A percentile compares a stretch with the other conserved stretches of the same genome.
Evolutionary conservation across 352 stramenopile species (phyloP).

Genomic region (Globisporangium cylindrosporum): DNA sequence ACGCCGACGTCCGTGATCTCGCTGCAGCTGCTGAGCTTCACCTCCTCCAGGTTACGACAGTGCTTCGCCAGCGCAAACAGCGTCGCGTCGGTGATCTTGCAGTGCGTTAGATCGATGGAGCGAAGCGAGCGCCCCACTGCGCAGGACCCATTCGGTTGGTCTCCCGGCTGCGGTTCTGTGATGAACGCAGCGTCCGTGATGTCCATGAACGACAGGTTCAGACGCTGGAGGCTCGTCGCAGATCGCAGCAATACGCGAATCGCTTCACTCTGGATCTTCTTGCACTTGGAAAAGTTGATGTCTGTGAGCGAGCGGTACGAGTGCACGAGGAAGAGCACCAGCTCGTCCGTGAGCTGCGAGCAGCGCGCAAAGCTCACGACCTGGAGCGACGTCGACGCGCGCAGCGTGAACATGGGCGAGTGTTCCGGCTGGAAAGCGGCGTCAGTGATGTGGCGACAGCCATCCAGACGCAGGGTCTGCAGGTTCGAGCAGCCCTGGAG

Average conservation of each 20-base stretch:
- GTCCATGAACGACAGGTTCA: constrained; percentile 87
- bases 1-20: constrained; percentile 79
- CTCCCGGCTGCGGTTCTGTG: constrained; percentile 23
- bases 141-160: constrained; percentile 41
- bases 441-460: constrained; percentile 85
- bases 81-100: constrained; percentile 62
- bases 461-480: constrained; percentile 79
- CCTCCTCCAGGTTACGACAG: constrained; percentile 59
- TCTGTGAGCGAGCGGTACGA: constrained; percentile 71
- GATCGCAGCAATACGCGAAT: constrained; percentile 67
- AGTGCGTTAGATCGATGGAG: constrained; percentile 71
- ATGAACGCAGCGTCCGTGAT: constrained; percentile 66
- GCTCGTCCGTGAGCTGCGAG: constrained; percentile 73
- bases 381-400: constrained; percentile 73
- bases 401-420: constrained; percentile 63
- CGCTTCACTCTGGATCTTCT: constrained; percentile 76
- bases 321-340: constrained; percentile 79
- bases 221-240: constrained; percentile 47
- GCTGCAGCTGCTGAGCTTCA: constrained; percentile 74
- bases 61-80: constrained; percentile 60
- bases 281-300: constrained; percentile 82
- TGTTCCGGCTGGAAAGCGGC: constrained; percentile 84
- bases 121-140: constrained; percentile 46
- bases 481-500: constrained; percentile 74
- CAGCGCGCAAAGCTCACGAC: constrained; percentile 79